These are phyloP conservation scores for Sporothrix globosa DNA, from an alignment of 2,329 filamentous ascomycete species.

Conservation along the genomic window DNA sequence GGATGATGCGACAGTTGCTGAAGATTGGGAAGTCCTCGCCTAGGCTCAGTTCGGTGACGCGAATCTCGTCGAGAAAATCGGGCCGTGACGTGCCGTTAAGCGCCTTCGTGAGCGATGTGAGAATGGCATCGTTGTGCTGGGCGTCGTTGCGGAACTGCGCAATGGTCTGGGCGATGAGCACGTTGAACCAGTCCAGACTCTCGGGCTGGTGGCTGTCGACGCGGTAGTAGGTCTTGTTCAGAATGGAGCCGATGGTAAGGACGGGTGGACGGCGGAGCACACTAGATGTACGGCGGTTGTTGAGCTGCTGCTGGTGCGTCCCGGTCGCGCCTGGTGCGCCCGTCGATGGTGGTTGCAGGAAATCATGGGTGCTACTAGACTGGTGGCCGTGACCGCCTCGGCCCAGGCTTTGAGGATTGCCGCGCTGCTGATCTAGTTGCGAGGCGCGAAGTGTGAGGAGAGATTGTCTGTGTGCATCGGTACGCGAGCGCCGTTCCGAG, in stretches of 20 bases:
- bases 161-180: constrained; percentile 93
- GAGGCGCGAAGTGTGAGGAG: constrained; percentile 64
- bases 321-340: constrained; percentile 40
- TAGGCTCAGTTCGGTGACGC: constrained; percentile 87
- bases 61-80: constrained; percentile 90
- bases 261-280: constrained; percentile 72
- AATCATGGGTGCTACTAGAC: neutral
- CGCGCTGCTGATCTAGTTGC: constrained; percentile 40
- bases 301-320: constrained; percentile 58
- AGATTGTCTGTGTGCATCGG: constrained; percentile 75
- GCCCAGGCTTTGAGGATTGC: constrained; percentile 38
- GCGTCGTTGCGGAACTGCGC: constrained; percentile 93
- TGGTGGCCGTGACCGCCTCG: constrained; percentile 4
- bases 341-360: constrained; percentile 39
- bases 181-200: constrained; percentile 98
- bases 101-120: constrained; percentile 79
- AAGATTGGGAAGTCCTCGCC: constrained; percentile 99
- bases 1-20: constrained; percentile 95
- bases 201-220: constrained; percentile 94
- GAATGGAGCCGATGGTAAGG: constrained; percentile 88
- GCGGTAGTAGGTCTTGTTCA: constrained; percentile 97
- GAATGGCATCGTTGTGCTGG: constrained; percentile 85
- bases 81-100: constrained; percentile 87
- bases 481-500: constrained; percentile 72
- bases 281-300: constrained; percentile 57